A percentile compares a stretch with the other conserved stretches of the same genome.
These are phyloP conservation scores for Metarhizium anisopliae DNA, from an alignment of 2,329 filamentous ascomycete genomes.

Conservation along the genomic window DNA sequence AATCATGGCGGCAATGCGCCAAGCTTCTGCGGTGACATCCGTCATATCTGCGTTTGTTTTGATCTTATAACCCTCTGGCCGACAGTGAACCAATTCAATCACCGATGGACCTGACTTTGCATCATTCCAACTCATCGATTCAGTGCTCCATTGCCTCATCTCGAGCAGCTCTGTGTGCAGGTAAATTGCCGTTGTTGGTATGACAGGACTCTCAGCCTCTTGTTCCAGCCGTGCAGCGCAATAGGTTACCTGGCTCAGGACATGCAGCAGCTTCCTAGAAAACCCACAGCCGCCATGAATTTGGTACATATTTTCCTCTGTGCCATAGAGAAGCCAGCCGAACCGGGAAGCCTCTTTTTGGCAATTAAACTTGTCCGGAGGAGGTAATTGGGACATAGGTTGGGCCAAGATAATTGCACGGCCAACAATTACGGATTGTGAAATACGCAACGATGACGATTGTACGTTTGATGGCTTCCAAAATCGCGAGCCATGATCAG, in stretches of 20 bases:
- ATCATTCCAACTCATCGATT: constrained; percentile 16
- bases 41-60: constrained; percentile 25
- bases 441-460: constrained; percentile 22
- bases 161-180: constrained; percentile 18
- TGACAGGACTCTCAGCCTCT: constrained; percentile 21
- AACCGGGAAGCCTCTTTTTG: constrained; percentile 23
- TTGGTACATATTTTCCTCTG: constrained; percentile 22
- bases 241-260: constrained; percentile 28
- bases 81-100: constrained; percentile 21
- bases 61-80: constrained; percentile 16
- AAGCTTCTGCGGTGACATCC: constrained; percentile 30
- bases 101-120: constrained; percentile 9
- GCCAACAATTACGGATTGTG: constrained; percentile 30
- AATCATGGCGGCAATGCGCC: constrained; percentile 29
- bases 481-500: constrained; percentile 27
- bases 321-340: constrained; percentile 30
- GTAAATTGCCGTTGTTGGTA: constrained; percentile 21
- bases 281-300: constrained; percentile 34
- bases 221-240: constrained; percentile 25
- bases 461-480: constrained; percentile 25
- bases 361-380: constrained; percentile 17
- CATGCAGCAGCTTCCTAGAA: constrained; percentile 28
- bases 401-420: constrained; percentile 30
- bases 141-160: constrained; percentile 28
- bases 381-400: constrained; percentile 25